Evolutionary conservation across 495 filamentous ascomycete genomes (phyloP).

Genomic region (Glonium stellatum): DNA sequence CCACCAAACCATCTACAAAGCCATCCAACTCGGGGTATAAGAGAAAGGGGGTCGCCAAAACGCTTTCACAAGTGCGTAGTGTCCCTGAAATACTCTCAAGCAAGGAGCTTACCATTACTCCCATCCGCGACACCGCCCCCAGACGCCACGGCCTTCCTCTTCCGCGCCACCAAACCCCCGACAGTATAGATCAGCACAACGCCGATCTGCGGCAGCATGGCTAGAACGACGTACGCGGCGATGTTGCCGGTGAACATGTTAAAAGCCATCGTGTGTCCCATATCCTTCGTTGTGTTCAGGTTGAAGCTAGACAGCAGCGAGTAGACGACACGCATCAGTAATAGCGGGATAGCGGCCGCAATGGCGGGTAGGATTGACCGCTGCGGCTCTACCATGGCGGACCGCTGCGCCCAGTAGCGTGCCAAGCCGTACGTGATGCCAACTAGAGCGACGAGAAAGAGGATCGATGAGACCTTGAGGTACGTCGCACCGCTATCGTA

Average conservation of each 20-base stretch:
- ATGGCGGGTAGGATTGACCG: not conserved
- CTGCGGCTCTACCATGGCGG: not conserved
- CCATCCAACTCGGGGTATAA: too few relatives aligned
- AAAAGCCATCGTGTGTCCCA: not conserved
- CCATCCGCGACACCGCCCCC: not conserved
- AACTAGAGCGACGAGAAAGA: not conserved
- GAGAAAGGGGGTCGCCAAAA: not conserved
- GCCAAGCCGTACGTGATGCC: not conserved
- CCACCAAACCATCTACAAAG: not conserved
- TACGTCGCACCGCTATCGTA: constrained; percentile 4
- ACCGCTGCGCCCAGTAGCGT: not conserved
- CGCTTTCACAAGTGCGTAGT: not conserved
- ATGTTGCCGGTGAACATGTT: constrained; percentile 1
- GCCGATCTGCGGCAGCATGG: constrained; percentile 3
- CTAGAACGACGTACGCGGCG: not conserved
- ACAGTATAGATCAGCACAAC: constrained; percentile 1
- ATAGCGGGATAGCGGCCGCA: not conserved
- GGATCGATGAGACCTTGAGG: not conserved
- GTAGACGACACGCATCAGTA: not conserved
- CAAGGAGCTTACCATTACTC: constrained; percentile 3
- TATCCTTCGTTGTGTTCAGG: not conserved
- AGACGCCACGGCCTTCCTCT: not conserved
- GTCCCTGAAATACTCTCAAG: not conserved
- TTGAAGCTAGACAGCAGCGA: constrained; percentile 1
- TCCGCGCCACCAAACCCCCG: not conserved